Conservation (phyloP, 2,329 filamentous ascomycete genomes). For the Sclerotinia glacialis region DNA sequence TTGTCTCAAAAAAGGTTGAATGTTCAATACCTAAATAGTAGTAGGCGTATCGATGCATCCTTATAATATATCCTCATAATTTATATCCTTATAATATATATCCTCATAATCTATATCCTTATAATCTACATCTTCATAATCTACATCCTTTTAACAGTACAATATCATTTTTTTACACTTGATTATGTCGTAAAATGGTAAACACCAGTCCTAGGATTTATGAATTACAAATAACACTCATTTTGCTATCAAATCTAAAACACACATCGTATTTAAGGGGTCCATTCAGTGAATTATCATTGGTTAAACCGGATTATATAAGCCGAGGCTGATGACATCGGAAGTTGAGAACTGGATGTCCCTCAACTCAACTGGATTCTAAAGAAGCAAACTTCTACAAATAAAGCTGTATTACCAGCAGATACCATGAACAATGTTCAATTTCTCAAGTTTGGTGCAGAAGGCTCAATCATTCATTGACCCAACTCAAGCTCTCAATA, state of each 20-base stretch:
- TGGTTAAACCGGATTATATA: constrained; percentile 13
- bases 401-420: constrained; percentile 27
- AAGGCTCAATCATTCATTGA: constrained; percentile 96
- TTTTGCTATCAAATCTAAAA: constrained; percentile 11
- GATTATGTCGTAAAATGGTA: not conserved
- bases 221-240: constrained; percentile 1
- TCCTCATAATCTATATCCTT: too few species aligned
- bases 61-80: not conserved
- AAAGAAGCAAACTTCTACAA: constrained; percentile 6
- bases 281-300: not conserved
- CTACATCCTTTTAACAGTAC: too few species aligned
- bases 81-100: not conserved
- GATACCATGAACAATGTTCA: constrained; percentile 52
- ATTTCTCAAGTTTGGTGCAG: constrained; percentile 79
- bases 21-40: not conserved
- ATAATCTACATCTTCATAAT: not conserved
- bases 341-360: constrained; percentile 21
- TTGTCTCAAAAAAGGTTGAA: not conserved
- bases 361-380: constrained; percentile 18
- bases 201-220: too few species aligned
- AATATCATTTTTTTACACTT: not conserved
- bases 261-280: constrained; percentile 18
- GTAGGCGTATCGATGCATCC: too few species aligned
- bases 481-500: constrained; percentile 71
- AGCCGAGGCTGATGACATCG: constrained; percentile 21